Evolutionary conservation across 2,329 filamentous ascomycete genomes (phyloP).

Genomic region (Colletotrichum phormii): DNA sequence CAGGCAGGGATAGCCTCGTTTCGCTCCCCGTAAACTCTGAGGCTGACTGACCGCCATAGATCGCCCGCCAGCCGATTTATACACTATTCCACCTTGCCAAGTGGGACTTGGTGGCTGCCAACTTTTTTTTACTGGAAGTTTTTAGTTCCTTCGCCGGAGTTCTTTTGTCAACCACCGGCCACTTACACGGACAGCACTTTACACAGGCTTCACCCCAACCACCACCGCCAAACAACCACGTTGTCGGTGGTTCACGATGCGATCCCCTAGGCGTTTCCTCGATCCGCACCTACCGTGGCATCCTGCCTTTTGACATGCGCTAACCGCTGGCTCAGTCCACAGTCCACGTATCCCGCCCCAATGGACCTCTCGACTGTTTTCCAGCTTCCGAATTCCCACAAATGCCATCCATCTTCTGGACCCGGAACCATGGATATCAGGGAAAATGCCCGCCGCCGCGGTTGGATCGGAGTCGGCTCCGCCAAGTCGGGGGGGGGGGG

Average conservation of each 20-base stretch:
- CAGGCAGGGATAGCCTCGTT: conserved; percentile 39
- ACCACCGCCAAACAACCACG: background rate
- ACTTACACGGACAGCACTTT: background rate
- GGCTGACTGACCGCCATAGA: conserved; percentile 40
- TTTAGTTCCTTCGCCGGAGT: background rate
- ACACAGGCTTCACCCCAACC: conserved; percentile 2
- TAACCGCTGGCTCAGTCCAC: conserved; percentile 16
- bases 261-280: conserved; percentile 8
- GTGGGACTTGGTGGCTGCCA: conserved; percentile 27
- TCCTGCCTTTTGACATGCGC: background rate
- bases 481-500: background rate
- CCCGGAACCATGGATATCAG: background rate
- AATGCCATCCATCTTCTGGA: background rate
- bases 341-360: conserved; percentile 17
- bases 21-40: conserved; percentile 21
- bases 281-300: conserved; percentile 11
- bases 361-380: background rate
- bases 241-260: conserved; percentile 2
- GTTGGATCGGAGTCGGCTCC: conserved; percentile 5
- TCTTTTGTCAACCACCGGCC: conserved; percentile 2
- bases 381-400: conserved; percentile 5
- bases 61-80: conserved; percentile 24
- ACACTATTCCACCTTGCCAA: conserved; percentile 14
- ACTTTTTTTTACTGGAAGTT: background rate
- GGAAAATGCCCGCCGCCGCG: background rate